phyloP scores from a whole-genome alignment of 2,329 filamentous ascomycete species.

The Zasmidium angulare region DNA sequence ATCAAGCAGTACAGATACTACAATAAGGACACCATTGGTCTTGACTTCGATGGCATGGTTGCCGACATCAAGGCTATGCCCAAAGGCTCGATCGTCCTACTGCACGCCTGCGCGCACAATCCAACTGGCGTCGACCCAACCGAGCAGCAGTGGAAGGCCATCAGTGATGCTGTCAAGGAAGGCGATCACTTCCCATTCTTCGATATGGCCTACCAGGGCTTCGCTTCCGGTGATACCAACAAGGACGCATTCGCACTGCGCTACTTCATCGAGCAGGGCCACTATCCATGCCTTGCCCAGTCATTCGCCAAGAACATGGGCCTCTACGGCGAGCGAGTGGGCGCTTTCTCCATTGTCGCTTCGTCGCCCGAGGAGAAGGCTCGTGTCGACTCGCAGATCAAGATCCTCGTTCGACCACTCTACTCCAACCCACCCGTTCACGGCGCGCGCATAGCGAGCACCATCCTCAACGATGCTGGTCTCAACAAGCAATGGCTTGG shows the following conservation, averaged over 20 bases:
- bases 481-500: conserved; percentile 92
- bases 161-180: conserved; percentile 81
- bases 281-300: conserved; percentile 83
- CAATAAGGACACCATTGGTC: conserved; percentile 96
- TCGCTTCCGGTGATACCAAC: conserved; percentile 87
- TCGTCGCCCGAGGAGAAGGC: conserved; percentile 87
- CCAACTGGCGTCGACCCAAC: conserved; percentile 95
- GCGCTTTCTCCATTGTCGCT: conserved; percentile 91
- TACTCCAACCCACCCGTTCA: conserved; percentile 99
- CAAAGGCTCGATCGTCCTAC: conserved; percentile 81
- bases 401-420: conserved; percentile 93
- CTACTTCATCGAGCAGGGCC: conserved; percentile 89
- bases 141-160: conserved; percentile 85
- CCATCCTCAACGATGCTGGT: conserved; percentile 81
- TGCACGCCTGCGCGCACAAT: conserved; percentile 98
- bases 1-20: conserved; percentile 98
- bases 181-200: conserved; percentile 93
- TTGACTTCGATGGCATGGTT: conserved; percentile 94
- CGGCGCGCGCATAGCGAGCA: conserved; percentile 88
- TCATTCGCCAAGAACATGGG: conserved; percentile 99
- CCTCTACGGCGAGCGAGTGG: conserved; percentile 96
- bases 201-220: conserved; percentile 99
- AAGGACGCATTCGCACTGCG: conserved; percentile 91
- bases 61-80: conserved; percentile 87
- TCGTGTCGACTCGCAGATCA: conserved; percentile 94